A percentile compares a stretch with the other conserved stretches of the same genome.
phyloP scores from a whole-genome alignment of 176 grass and related monocot genomes.

The Panicum miliaceum region DNA sequence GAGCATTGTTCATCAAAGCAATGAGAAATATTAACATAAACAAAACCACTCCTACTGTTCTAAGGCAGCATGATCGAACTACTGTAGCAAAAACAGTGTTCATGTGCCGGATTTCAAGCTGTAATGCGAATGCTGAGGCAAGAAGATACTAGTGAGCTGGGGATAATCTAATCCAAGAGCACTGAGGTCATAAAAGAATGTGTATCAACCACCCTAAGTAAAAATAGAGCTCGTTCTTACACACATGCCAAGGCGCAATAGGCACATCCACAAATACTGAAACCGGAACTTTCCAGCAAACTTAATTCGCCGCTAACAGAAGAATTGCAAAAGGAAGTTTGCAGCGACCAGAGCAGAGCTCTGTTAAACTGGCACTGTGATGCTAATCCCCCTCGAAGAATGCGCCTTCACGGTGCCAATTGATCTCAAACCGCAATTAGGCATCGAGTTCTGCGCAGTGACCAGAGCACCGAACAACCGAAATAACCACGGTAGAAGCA shows the following conservation, averaged over 20 bases:
- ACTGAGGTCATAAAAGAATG: neutral
- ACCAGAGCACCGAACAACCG: neutral
- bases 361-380: neutral
- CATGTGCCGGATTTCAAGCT: neutral
- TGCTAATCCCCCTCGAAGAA: constrained; percentile 4
- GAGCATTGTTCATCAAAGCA: constrained; percentile 9
- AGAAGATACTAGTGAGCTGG: neutral
- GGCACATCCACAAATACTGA: neutral
- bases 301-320: neutral
- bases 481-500: neutral
- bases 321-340: neutral
- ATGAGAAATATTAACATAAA: neutral
- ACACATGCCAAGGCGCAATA: neutral
- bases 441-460: neutral
- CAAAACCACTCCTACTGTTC: neutral
- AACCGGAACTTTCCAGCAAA: neutral
- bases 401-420: neutral
- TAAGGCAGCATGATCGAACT: neutral
- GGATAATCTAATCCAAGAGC: neutral
- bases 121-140: neutral
- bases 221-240: neutral
- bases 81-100: neutral
- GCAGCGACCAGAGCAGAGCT: neutral
- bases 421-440: neutral
- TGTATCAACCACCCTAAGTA: neutral